phyloP scores from a whole-genome alignment of 805 yeast genomes.

The Monosporozyma siamensis region DNA sequence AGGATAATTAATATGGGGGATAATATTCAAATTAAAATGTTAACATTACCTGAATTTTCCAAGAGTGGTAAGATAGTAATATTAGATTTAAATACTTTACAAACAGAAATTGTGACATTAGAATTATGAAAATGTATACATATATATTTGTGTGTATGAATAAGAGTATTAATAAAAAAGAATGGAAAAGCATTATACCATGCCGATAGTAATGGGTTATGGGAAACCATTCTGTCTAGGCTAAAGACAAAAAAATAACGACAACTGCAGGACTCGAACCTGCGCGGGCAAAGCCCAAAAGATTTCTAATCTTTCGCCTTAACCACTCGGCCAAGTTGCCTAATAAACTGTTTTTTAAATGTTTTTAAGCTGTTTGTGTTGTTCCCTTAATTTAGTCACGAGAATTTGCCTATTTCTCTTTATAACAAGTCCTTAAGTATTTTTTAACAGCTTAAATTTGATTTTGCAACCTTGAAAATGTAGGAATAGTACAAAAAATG shows the following conservation, averaged over 20 bases:
- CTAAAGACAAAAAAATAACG: conserved; percentile 35
- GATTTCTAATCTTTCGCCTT: conserved; percentile 55
- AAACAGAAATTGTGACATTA: conserved; percentile 40
- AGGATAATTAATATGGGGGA: conserved; percentile 32
- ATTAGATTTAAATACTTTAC: conserved; percentile 48
- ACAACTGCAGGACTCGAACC: conserved; percentile 69
- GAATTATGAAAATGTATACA: conserved; percentile 8
- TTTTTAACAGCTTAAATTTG: too few relatives aligned
- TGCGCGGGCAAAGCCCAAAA: conserved; percentile 51
- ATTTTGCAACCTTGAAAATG: too few relatives aligned
- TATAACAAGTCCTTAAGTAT: too few relatives aligned
- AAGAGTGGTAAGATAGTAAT: conserved; percentile 56
- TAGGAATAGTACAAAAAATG: too few relatives aligned
- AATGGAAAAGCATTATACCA: too few relatives aligned
- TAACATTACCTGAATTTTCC: conserved; percentile 64
- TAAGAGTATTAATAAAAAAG: not conserved
- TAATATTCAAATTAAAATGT: conserved; percentile 39
- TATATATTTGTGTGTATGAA: not conserved
- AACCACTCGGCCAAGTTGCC: conserved; percentile 55
- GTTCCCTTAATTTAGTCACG: not conserved
- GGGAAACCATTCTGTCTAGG: too few relatives aligned
- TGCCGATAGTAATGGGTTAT: too few relatives aligned
- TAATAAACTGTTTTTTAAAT: not conserved
- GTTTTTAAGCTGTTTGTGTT: not conserved
- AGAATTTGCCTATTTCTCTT: not conserved